These are phyloP conservation scores for Rosa multiflora DNA, from an alignment of 306 rosid species.

Conservation along the genomic window DNA sequence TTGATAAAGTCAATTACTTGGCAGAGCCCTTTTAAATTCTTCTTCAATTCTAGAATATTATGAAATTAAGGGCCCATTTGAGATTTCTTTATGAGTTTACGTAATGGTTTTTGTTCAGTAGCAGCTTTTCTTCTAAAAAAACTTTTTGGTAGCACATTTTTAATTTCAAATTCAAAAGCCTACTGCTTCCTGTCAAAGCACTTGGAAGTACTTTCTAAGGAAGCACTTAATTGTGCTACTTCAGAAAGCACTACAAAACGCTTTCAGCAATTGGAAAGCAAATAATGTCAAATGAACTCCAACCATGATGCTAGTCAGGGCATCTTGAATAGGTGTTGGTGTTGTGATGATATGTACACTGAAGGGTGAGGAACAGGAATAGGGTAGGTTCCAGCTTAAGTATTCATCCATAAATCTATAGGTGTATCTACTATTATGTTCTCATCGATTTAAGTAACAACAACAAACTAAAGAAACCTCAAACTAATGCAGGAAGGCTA, in stretches of 20 bases:
- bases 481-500: conserved; percentile 46
- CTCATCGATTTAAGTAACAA: no score
- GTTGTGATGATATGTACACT: neutral
- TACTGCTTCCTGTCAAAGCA: neutral
- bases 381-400: neutral
- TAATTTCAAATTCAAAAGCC: no score
- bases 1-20: neutral
- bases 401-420: neutral
- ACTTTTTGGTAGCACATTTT: no score
- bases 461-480: neutral
- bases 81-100: neutral
- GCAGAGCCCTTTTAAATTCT: neutral
- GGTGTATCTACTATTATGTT: neutral
- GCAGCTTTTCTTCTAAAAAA: neutral
- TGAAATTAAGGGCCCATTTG: no score
- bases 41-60: neutral
- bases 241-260: neutral
- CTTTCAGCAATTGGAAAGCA: neutral
- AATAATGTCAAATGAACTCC: neutral
- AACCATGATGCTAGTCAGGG: neutral
- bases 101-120: neutral
- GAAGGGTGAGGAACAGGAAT: neutral
- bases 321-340: neutral
- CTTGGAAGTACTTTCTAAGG: neutral
- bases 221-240: neutral